Evolutionary conservation across 768 basidiomycete genomes (phyloP), one percentile per base, ranked within the genome.

Genomic region (Mycena crocata): DNA sequence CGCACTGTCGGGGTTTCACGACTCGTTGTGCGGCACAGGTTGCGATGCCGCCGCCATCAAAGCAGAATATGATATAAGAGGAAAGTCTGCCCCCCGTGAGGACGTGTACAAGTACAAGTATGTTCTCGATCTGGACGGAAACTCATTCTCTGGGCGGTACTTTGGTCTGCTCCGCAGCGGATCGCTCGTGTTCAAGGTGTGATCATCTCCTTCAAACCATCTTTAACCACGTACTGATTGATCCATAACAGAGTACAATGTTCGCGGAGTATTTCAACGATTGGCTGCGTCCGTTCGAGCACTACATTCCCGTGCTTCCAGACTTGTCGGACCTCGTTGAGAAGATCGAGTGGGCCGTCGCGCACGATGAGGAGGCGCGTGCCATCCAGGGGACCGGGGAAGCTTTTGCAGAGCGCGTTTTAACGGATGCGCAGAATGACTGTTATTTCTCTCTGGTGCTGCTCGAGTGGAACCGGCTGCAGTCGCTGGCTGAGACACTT

Each of bases 161-260:
- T 15, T 48, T 9, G 62, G 45, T 19, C 31, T 55, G n/a, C 24
- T 63, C 45, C 35, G 42, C 7, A 51, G 37, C 2, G 62, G 62
- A 19, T 54, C 51, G 32, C 23, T 63, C 9, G 62, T 63, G 44
- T 63, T 63, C 37, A 63, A 63, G 54, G 62, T 63, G 50, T 30
- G 44, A n/a, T n/a, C n/a, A n/a, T n/a, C n/a, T n/a, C 19, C 21
- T 42, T 23, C 9, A 49, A 5, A 14, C 23, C 40, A n/a, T 5
- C 37, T 23, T 40, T 5, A 46, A 3, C 23, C 23, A 44, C n/a
- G n/a, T n/a, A 10, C 15, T 42, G 5, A 35, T 9, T 39, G 15
- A 54, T 28, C 9, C 26, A 2, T n/a, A 7, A 0, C 51, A 63
- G 62, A 35, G 54, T 1, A 63, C 62, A 6, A 46, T 35, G 4